Base-by-base conservation (phyloP, 129 eudicot species). In the Glebionis coronaria region DNA sequence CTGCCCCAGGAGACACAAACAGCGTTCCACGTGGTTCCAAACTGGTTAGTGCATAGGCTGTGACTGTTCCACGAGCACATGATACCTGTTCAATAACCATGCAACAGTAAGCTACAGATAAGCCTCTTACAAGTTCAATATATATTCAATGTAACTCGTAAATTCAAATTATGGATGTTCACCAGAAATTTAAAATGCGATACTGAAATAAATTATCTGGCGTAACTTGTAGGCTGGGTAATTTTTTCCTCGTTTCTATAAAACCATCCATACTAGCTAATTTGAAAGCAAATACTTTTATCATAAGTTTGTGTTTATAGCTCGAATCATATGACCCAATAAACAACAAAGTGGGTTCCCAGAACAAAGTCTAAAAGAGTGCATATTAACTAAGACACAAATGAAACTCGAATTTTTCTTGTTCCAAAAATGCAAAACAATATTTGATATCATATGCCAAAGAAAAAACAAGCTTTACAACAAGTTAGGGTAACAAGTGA, bases 11-110 rank as follows among this genome's bases (percentile, higher is more conserved):
- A 69, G 76, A 67, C 67, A 93, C 98, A 75, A 93, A 93, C 63
- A 88, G 95, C 56, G 87, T 85, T 67, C 98, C 98, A 56, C 98
- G 98, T 65, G 98, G 87, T 84, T 93, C 98, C 72, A 93, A 77
- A 81, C 96, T 84, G 90, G 81, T 83, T 76, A 93, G 79, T 16
- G 98, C 91, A 80, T 93, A 82, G 70, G 96, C 73, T 40, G 91
- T 93, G 64, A 80, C 60, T 12, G 83, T 67, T 55, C 98, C 98
- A 76, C 82, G 83, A 6, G 91, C 98, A 90, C 91, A 77, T 12
- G 96, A 93, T 20, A 93, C 95, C 98, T 91, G 95, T 61, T 67
- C 44, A 58, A 55, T 66, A 62, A 71, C 44, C 54, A 67, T 64
- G 59, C 14, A 59, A 50, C 57, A 52, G 61, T 71, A 53, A 21